Conservation (phyloP, 2,329 filamentous ascomycete species). For the Tolypocladium nubicola region DNA sequence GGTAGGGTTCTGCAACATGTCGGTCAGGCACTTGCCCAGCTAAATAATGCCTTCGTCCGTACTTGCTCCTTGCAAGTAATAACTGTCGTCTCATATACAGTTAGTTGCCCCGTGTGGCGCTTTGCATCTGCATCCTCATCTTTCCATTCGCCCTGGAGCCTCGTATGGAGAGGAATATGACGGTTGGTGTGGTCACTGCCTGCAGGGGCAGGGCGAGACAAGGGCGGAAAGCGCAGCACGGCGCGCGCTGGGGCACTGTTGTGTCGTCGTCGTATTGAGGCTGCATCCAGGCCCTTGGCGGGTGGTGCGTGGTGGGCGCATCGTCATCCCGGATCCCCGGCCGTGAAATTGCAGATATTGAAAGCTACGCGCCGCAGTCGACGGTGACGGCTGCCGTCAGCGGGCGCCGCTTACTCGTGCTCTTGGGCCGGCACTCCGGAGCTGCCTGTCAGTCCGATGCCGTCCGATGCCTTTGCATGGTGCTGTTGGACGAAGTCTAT, state of each 20-base stretch:
- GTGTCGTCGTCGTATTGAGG: not conserved
- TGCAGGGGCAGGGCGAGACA: not conserved
- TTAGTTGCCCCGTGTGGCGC: not conserved
- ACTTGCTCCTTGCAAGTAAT: not conserved
- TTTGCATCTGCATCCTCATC: not conserved
- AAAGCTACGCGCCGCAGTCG: not conserved
- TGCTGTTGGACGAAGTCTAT: not conserved
- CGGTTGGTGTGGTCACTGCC: not conserved
- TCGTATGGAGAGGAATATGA: not conserved
- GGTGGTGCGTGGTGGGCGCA: not conserved
- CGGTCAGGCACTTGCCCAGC: not conserved
- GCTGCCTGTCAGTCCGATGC: not conserved
- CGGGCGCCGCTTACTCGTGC: not conserved
- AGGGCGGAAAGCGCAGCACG: not conserved
- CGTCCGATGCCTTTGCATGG: not conserved
- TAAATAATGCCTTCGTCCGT: not conserved
- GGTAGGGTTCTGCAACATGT: not conserved
- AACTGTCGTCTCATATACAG: not conserved
- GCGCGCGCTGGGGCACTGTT: not conserved
- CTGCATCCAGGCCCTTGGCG: not conserved
- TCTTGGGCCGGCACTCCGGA: not conserved
- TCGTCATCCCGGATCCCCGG: not conserved
- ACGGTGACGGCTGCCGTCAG: not conserved
- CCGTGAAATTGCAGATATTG: not conserved
- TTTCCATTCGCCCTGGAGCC: not conserved